These are phyloP conservation scores for Monosporascus sp. DNA, from an alignment of 2,329 filamentous ascomycete species.

Conservation along the genomic window DNA sequence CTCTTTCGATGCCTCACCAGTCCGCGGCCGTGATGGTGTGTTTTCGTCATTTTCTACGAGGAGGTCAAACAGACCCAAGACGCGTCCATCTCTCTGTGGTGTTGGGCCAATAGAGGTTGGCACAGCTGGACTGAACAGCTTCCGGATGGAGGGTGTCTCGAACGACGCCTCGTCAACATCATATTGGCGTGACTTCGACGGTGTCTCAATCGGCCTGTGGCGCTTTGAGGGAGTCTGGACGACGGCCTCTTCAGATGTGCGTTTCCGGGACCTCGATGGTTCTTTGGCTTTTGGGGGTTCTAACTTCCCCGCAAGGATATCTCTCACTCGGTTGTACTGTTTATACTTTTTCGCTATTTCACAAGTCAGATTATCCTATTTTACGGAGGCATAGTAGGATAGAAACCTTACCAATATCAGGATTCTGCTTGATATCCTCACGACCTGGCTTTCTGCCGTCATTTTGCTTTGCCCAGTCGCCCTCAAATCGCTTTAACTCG, in stretches of 20 bases:
- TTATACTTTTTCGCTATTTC: slow-evolving; percentile 65
- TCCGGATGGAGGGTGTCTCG: slow-evolving; percentile 52
- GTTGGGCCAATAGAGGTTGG: slow-evolving; percentile 68
- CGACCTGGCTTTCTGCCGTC: slow-evolving; percentile 64
- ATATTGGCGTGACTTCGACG: slow-evolving; percentile 33
- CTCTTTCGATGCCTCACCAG: slow-evolving; percentile 33
- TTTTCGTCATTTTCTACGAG: slow-evolving; percentile 46
- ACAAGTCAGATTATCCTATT: not conserved
- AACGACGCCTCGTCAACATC: slow-evolving; percentile 33
- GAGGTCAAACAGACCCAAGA: slow-evolving; percentile 73
- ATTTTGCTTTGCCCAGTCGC: slow-evolving; percentile 56
- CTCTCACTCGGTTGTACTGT: slow-evolving; percentile 63
- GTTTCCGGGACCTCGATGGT: slow-evolving; percentile 34
- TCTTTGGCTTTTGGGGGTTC: slow-evolving; percentile 33
- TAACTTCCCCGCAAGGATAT: slow-evolving; percentile 51
- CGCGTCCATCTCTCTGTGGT: slow-evolving; percentile 71
- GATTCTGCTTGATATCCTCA: slow-evolving; percentile 71
- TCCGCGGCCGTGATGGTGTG: slow-evolving; percentile 42
- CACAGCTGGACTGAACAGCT: slow-evolving; percentile 53
- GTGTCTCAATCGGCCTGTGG: slow-evolving; percentile 40
- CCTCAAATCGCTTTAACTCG: slow-evolving; percentile 72
- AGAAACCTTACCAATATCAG: slow-evolving; percentile 56
- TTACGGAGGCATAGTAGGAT: not conserved
- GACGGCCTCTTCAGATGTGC: slow-evolving; percentile 30
- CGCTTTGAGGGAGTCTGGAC: slow-evolving; percentile 49